These are phyloP conservation scores for Globisporangium parvum DNA, from an alignment of 352 stramenopile genomes.

Conservation along the genomic window DNA sequence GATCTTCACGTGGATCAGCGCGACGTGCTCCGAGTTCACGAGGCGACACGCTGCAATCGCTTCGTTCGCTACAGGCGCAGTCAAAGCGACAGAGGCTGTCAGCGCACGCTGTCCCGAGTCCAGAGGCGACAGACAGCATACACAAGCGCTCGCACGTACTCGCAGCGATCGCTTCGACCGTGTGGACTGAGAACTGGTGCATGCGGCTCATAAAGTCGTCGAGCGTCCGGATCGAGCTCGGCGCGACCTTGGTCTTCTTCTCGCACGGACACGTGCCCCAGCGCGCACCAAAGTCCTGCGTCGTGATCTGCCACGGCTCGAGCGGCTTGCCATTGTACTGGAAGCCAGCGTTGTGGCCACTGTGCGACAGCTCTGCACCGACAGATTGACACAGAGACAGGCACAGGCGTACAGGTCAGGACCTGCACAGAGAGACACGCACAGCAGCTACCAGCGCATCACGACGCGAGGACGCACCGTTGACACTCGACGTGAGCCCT, in stretches of 20 bases:
- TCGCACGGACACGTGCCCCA: constrained; percentile 81
- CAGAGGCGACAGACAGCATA: background rate
- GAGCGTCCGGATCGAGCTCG: constrained; percentile 70
- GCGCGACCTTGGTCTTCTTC: constrained; percentile 81
- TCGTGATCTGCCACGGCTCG: constrained; percentile 84
- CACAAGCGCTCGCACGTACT: constrained; percentile 49
- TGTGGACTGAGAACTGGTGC: constrained; percentile 75
- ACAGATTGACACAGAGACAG: background rate
- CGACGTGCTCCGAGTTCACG: constrained; percentile 75
- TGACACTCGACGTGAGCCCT: constrained; percentile 58
- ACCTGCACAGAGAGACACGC: background rate
- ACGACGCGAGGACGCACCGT: constrained; percentile 30
- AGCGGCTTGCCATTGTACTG: constrained; percentile 77
- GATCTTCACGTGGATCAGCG: constrained; percentile 84
- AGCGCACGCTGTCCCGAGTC: background rate
- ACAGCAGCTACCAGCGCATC: too few species aligned
- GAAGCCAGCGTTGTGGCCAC: constrained; percentile 33
- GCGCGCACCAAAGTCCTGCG: constrained; percentile 79
- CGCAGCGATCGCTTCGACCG: constrained; percentile 75
- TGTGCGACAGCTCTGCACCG: constrained; percentile 28
- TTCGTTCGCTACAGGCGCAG: constrained; percentile 62
- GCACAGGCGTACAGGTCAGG: too few species aligned
- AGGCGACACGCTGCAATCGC: constrained; percentile 77
- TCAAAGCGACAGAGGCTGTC: background rate
- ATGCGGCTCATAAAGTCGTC: constrained; percentile 81